Base-by-base conservation (phyloP, 1,284 basidiomycete genomes). In the Schizophyllum commune region DNA sequence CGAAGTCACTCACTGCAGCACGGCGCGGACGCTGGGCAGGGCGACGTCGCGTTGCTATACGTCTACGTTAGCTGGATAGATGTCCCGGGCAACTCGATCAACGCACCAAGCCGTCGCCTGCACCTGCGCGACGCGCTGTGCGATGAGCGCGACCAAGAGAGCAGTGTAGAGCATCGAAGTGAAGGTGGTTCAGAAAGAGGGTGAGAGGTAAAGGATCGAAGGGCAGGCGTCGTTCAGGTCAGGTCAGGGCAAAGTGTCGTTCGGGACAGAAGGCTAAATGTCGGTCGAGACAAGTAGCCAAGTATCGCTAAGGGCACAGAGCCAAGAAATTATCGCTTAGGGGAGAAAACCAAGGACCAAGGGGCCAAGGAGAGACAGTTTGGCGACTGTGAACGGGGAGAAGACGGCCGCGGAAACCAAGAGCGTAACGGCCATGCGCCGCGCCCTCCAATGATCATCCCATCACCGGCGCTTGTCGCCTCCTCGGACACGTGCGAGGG, bases 1-100 rank as follows among this genome's bases (percentile, higher is more conserved):
- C 56, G 27, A 57, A 58, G 76, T 17, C 82, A 63, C 39, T 47
- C 70, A 85, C 84, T 86, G 75, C 90, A 91, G 71, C 89, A 92
- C 5, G 90, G 89, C 1, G 81, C 81, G 13, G 75, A 72, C 1
- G 77, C 68, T 17, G 83, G 78, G 68, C 90, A 91, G 1, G 66
- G 75, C 15, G 66, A 76, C 5, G 82, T 85, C 51, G 70, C 68
- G 67, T 85, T 87, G 70, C 86, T 86, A 62, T 34, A 11, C 17
- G 19, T 34, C 32, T 13, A n/a, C 13, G 4, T 47, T n/a, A 9
- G 32, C n/a, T 51, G 53, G 52, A 61, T 32, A 39, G 34, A 39
- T 13, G 34, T 39, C 7, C 34, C 13, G 27, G 27, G 27, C 27
- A 2, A 27, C n/a, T 52, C 5, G 6, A 17, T 52, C 34, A 19